Evolutionary conservation across 2,329 filamentous ascomycete species (phyloP).

Genomic region (Hypoxylon sp.): DNA sequence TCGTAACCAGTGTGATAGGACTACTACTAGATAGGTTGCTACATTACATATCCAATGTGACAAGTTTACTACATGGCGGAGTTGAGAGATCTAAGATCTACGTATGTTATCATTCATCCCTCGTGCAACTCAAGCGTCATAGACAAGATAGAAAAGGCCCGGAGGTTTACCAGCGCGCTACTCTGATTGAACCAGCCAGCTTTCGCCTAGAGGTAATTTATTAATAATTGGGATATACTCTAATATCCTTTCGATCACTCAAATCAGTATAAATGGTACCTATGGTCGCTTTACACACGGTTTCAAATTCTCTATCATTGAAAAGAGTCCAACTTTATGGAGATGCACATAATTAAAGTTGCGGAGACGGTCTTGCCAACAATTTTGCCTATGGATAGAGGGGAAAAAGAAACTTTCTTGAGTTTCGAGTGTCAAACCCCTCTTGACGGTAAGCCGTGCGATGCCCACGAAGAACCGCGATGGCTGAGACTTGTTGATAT

Average conservation of each 20-base stretch:
- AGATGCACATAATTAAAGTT: slow-evolving; percentile 1
- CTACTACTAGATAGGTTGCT: slow-evolving; percentile 13
- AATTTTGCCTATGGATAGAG: slow-evolving; percentile 22
- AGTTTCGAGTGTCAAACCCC: slow-evolving; percentile 14
- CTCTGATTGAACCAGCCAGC: slow-evolving; percentile 23
- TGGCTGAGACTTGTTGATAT: slow-evolving; percentile 33
- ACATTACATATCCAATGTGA: slow-evolving; percentile 7
- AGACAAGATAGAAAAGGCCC: slow-evolving; percentile 23
- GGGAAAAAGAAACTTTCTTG: slow-evolving; percentile 11
- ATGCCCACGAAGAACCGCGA: slow-evolving; percentile 36
- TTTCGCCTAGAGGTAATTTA: slow-evolving; percentile 15
- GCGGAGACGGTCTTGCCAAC: slow-evolving; percentile 20
- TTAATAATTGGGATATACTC: slow-evolving; percentile 27
- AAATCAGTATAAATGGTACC: slow-evolving; percentile 5
- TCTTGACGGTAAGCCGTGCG: slow-evolving; percentile 18
- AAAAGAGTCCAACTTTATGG: slow-evolving; percentile 4
- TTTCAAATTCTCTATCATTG: no score
- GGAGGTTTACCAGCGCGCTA: slow-evolving; percentile 23
- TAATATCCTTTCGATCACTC: slow-evolving; percentile 13
- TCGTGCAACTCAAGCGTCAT: slow-evolving; percentile 31
- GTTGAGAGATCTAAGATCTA: slow-evolving; percentile 41
- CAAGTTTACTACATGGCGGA: slow-evolving; percentile 29
- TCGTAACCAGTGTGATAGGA: slow-evolving; percentile 27
- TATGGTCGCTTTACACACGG: slow-evolving; percentile 8
- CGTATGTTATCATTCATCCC: slow-evolving; percentile 40